Evolutionary conservation across 352 stramenopile genomes (phyloP), one percentile per base, ranked within the genome.

Genomic region (Globisporangium echinulatum): DNA sequence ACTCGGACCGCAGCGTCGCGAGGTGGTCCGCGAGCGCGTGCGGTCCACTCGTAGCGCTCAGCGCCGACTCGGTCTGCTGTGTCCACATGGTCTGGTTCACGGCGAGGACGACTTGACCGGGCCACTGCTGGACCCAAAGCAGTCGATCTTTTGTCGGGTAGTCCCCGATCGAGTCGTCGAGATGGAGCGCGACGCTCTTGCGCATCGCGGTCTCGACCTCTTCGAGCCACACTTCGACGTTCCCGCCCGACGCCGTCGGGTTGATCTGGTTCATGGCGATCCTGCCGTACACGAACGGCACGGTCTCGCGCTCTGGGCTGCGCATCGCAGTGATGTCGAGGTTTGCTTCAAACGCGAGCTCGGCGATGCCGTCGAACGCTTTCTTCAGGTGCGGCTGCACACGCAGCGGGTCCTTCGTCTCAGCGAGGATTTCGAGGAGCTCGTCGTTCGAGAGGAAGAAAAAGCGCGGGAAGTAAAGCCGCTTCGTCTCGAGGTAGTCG

Each of bases 341-440:
- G 58, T 96, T 96, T 7, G 85, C 62, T 53, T 96, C 80, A 62
- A 98, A 98, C 54, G 98, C 90, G 15, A 98, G 79, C 52, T 86
- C 79, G 10, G 78, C 71, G 63, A 98, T 97, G 17, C 94, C 94
- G 59, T 98, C 93, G 55, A 98, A 98, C 14, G 83, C 85, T 48
- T 98, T 98, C 68, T 97, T 97, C 13, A 98, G 67, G 64, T 97
- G 89, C 5, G 93, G 93, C 65, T 97, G 91, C n/a, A 98, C 93
- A n/a, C 90, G 79, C 39, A 96, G 61, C 3, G 94, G 94, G 58
- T 98, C 94, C 65, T 97, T 96, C 1, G 87, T 96, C 66, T 97
- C 90, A 2, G 92, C 88, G 47, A 97, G 75, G 43, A 97, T 97
- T 56, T 97, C 89, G 3, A 97, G 75, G 14, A 97, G 59, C 67